These are phyloP conservation scores for Saccharum hybrid DNA, from an alignment of 202 grass and related monocot species.

Conservation along the genomic window DNA sequence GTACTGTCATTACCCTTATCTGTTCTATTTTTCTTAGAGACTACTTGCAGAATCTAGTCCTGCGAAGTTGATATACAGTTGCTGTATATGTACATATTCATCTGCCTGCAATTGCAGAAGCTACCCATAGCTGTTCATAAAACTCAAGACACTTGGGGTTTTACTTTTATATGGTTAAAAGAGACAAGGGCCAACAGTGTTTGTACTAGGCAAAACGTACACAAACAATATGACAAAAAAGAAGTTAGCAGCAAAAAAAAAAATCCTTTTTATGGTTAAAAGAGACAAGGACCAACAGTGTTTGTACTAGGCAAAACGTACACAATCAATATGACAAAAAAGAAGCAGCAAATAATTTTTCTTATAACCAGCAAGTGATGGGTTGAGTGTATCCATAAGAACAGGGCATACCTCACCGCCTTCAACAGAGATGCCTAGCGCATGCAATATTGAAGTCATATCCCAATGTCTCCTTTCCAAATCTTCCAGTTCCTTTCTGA, in stretches of 20 bases:
- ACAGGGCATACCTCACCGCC: constrained; percentile 67
- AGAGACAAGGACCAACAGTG: background rate
- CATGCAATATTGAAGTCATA: constrained; percentile 72
- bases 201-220: background rate
- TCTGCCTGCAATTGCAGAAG: background rate
- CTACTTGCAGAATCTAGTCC: background rate
- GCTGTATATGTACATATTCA: background rate
- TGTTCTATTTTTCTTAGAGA: background rate
- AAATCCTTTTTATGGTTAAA: background rate
- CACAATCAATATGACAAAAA: constrained; percentile 15
- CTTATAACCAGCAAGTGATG: background rate
- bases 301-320: background rate
- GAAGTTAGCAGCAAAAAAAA: background rate
- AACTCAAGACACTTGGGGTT: background rate
- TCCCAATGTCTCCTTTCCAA: constrained; percentile 62
- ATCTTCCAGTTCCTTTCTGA: constrained; percentile 77
- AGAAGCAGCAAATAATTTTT: constrained; percentile 15
- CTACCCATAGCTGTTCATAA: background rate
- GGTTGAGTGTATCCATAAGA: background rate
- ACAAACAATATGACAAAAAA: constrained; percentile 24
- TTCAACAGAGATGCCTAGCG: constrained; percentile 65
- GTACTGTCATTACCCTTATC: background rate
- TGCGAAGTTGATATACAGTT: constrained; percentile 1
- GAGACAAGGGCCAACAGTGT: background rate
- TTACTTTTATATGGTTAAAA: constrained; percentile 4